Conservation (phyloP, 495 filamentous ascomycete genomes). For the Cryomyces minteri region DNA sequence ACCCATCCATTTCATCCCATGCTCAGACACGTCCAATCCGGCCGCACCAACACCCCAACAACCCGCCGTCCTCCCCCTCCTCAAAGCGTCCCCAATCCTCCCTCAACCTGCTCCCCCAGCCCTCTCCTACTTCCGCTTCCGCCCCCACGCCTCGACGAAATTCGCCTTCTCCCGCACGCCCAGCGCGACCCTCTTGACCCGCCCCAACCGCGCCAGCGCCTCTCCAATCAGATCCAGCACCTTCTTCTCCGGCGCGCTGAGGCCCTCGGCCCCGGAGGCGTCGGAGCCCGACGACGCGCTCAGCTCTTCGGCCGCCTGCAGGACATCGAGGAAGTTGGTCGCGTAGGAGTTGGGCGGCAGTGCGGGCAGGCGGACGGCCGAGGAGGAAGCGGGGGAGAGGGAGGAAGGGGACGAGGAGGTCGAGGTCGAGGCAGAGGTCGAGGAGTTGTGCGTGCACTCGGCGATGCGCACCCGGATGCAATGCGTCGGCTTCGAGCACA, state of each 20-base stretch:
- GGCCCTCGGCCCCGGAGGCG: constrained; percentile 19
- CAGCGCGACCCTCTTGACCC: constrained; percentile 80
- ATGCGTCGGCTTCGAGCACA: constrained; percentile 73
- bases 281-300: constrained; percentile 16
- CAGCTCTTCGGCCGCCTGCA: constrained; percentile 19
- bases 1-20: too few relatives aligned
- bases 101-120: neutral
- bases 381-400: constrained; percentile 1
- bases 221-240: constrained; percentile 64
- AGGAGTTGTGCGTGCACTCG: constrained; percentile 35
- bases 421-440: constrained; percentile 1
- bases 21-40: too few relatives aligned
- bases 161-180: constrained; percentile 64
- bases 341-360: constrained; percentile 22
- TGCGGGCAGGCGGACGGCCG: neutral
- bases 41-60: too few relatives aligned
- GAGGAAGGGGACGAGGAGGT: constrained; percentile 22
- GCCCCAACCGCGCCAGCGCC: constrained; percentile 67
- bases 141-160: constrained; percentile 47
- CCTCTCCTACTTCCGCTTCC: constrained; percentile 10
- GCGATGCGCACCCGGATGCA: constrained; percentile 82
- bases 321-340: constrained; percentile 31
- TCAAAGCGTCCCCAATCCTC: too few relatives aligned
- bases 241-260: constrained; percentile 36
- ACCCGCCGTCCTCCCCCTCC: too few relatives aligned